phyloP scores from a whole-genome alignment of 768 basidiomycete genomes.

The Brasilioporus rufonigricans region DNA sequence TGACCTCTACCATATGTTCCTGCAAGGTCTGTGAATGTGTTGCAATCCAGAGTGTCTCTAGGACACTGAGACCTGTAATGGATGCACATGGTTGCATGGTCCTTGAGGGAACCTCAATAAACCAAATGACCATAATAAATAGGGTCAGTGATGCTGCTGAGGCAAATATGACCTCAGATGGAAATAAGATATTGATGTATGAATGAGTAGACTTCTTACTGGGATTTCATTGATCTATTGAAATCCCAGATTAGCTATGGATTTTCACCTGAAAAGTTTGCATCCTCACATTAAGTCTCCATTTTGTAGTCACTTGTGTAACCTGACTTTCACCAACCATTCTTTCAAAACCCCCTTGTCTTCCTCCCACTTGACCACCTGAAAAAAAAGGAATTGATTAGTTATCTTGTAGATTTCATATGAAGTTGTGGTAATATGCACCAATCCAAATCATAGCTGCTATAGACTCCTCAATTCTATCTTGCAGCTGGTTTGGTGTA shows the following conservation, averaged over 20 bases:
- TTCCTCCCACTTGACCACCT: constrained; percentile 12
- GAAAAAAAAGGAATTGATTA: too few relatives aligned
- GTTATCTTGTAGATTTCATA: too few relatives aligned
- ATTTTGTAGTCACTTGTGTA: constrained; percentile 3
- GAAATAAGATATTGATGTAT: not conserved
- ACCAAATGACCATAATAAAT: not conserved
- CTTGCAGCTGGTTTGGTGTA: constrained; percentile 1
- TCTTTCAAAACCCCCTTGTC: constrained; percentile 7
- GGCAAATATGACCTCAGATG: constrained; percentile 1
- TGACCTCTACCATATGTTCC: not conserved
- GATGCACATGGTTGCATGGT: not conserved
- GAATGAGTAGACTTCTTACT: constrained; percentile 2
- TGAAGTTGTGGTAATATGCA: not conserved
- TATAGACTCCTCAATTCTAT: not conserved
- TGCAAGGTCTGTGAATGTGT: constrained; percentile 1
- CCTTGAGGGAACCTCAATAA: not conserved
- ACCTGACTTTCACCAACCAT: constrained; percentile 1
- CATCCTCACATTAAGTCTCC: constrained; percentile 14
- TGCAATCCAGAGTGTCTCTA: constrained; percentile 13
- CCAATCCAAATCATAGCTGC: constrained; percentile 13
- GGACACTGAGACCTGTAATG: constrained; percentile 7
- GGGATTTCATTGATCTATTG: constrained; percentile 15
- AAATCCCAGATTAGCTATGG: not conserved
- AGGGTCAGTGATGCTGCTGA: constrained; percentile 5
- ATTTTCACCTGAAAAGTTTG: too few relatives aligned